Evolutionary conservation across 495 filamentous ascomycete genomes (phyloP), one percentile per base, ranked within the genome.

Genomic region (Trichoderma parareesei): DNA sequence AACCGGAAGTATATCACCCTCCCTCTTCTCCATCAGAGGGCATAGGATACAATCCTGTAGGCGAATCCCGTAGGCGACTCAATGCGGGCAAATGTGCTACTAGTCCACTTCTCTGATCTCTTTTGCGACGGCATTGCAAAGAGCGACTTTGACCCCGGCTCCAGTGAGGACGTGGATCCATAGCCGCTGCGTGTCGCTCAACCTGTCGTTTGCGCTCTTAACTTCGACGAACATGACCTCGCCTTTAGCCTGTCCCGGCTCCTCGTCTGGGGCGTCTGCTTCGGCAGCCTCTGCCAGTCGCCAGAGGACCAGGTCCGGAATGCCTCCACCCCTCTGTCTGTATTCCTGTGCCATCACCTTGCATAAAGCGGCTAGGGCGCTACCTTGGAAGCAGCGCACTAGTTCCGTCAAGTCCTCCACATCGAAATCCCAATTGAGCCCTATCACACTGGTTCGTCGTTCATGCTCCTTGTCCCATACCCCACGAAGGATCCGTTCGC

Each of bases 261-360:
- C 60, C 4, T 62, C 37, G 11, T 42, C 35, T 18, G 8, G 18
- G 38, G 60, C 18, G 3, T 44, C 38, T 77, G 76, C 60, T 75
- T 64, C 38, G 11, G 75, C 70, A 27, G 60, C 65, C n/a, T 66
- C 64, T 18, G 67, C 64, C 27, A 68, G 63, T 66, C 83, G 82
- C 94, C 94, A 98, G 2, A 98, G 83, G 67, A 98, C 90, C 59
- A 98, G 75, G 78, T 98, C 94, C 38, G 94, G 94, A 60, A 98
- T 89, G 1, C 94, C 94, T 16, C 91, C 89, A 11, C 91, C 90
- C 27, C 94, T 78, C 66, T 91, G 86, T 68, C 84, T 84, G 73
- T 98, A 98, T 74, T 98, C 94, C 75, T 98, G 92, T 42, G 91
- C 92, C 83, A 98, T 82, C 33, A 97, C 91, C 76, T 93, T 95